Evolutionary conservation across 2,329 filamentous ascomycete genomes (phyloP), one percentile per base, ranked within the genome.

Genomic region (Apiospora pterosperma): DNA sequence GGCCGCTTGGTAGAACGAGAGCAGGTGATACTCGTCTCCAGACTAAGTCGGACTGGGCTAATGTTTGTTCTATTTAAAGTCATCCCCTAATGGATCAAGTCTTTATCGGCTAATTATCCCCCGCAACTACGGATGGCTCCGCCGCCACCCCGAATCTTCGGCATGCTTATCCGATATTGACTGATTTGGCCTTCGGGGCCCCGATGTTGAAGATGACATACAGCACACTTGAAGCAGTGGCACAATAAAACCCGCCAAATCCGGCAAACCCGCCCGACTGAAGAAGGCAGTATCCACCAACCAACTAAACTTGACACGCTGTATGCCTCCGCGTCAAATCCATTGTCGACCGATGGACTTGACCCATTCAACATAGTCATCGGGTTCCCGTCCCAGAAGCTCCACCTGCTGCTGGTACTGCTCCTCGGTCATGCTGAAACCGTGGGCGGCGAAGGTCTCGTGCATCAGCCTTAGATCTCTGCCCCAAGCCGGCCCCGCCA

Each of bases 381-480:
- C 52, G 11, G 62, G 62, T 16, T 63, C 62, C 19, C 28, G 52
- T 2, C 62, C 62, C 6, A 63, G 52, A 34, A 63, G 25, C 12
- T 63, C 62, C 4, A 63, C 36, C 48, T 63, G 62, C 48, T 59
- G 21, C 12, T 25, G 23, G 23, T 63, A 63, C 12, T 58, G 42
- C 23, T 63, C 48, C 38, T 63, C 36, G 1, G 34, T 42, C 62
- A 63, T 63, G 23, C 48, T 34, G 36, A 63, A 59, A 0, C 62
- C 62, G 7, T 52, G 23, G 21, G n/a, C 48, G 3, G 62, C 48
- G 14, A 63, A 63, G 11, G 36, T 21, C 23, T 63, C 42, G n/a
- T 42, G 28, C 62, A 63, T 63, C 36, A 63, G 12, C 36, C 62
- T 8, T 48, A 63, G 4, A 55, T 63, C 62, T 19, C 62, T 19